Conservation (phyloP, 345 rosid genomes). For the Gossypium rotundifolium region DNA sequence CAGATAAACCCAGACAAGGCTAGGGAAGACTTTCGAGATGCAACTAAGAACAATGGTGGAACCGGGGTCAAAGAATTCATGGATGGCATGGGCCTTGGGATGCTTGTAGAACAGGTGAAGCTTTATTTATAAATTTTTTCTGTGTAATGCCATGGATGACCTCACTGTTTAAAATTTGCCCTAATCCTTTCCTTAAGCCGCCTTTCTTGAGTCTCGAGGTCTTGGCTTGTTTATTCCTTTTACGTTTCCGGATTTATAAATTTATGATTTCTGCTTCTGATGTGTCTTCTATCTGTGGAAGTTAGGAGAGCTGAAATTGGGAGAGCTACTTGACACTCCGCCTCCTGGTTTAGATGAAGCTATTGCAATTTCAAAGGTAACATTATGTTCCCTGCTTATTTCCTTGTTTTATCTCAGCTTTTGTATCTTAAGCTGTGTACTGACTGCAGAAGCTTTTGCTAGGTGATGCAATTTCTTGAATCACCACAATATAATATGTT, state of each 20-base stretch:
- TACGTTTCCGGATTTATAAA: not conserved
- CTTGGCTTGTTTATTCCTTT: not conserved
- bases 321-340: slow-evolving; percentile 82
- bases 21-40: slow-evolving; percentile 85
- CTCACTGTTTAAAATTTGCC: not conserved
- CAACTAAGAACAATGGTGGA: slow-evolving; percentile 63
- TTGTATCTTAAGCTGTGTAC: slow-evolving; percentile 13
- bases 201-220: not conserved
- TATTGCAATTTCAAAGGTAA: slow-evolving; percentile 89
- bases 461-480: slow-evolving; percentile 98
- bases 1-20: slow-evolving; percentile 96
- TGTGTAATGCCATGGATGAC: not conserved
- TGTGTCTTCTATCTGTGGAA: slow-evolving; percentile 24
- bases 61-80: slow-evolving; percentile 87
- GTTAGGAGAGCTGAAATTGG: slow-evolving; percentile 90
- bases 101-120: slow-evolving; percentile 83
- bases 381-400: slow-evolving; percentile 14
- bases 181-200: not conserved
- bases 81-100: slow-evolving; percentile 98
- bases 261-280: slow-evolving; percentile 7
- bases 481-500: slow-evolving; percentile 83
- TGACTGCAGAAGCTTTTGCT: slow-evolving; percentile 23
- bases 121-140: slow-evolving; percentile 11
- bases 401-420: not conserved
- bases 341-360: slow-evolving; percentile 99